Evolutionary conservation across 2,329 filamentous ascomycete genomes (phyloP).

Genomic region (Diaporthe eres): DNA sequence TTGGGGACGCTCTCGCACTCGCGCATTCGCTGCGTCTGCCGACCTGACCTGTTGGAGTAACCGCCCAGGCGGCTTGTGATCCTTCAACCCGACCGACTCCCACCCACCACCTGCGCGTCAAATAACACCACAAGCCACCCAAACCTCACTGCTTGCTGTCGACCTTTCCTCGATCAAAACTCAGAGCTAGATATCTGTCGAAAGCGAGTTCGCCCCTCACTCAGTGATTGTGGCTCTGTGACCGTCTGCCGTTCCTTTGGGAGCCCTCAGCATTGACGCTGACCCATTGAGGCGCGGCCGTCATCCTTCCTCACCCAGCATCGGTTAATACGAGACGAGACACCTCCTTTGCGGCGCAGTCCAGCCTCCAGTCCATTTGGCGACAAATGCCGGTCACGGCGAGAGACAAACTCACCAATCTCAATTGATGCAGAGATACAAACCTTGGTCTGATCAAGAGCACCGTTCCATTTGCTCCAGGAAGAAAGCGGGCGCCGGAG

Average conservation of each 20-base stretch:
- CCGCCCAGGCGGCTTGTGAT: constrained; percentile 25
- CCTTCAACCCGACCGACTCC: background rate
- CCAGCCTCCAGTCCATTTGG: background rate
- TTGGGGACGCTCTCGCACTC: background rate
- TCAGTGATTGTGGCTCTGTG: background rate
- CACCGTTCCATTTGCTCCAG: background rate
- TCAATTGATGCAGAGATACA: background rate
- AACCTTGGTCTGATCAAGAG: background rate
- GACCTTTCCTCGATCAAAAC: constrained; percentile 1
- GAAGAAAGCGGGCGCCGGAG: background rate
- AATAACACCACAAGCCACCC: constrained; percentile 7
- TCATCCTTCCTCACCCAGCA: constrained; percentile 4
- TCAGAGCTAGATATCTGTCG: background rate
- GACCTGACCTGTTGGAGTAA: constrained; percentile 4
- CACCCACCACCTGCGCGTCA: background rate
- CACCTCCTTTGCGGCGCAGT: constrained; percentile 26
- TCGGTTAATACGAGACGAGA: constrained; percentile 11
- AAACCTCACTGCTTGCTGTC: background rate
- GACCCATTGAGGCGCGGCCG: constrained; percentile 12
- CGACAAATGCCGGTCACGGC: background rate
- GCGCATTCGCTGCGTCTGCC: background rate
- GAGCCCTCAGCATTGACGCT: constrained; percentile 27
- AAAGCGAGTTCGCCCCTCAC: background rate
- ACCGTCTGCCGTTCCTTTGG: background rate
- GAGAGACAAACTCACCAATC: background rate